Evolutionary conservation across 2,329 filamentous ascomycete genomes (phyloP).

Genomic region (Xylaria polymorpha): DNA sequence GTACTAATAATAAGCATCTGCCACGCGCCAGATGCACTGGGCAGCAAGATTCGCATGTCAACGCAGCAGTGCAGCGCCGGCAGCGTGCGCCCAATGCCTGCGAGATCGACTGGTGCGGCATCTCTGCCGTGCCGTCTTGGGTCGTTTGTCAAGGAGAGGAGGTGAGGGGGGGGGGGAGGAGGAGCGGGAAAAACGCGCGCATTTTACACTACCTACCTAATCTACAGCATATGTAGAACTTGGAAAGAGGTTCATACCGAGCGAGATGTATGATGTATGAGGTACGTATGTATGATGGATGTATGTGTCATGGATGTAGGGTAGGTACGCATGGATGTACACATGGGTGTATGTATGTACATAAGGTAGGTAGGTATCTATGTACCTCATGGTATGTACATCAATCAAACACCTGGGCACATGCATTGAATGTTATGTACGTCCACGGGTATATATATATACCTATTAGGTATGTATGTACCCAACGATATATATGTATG

Average conservation of each 20-base stretch:
- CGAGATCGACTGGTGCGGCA: slow-evolving; percentile 32
- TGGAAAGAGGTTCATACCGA: not conserved
- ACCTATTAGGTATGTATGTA: too few species aligned
- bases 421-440: too few species aligned
- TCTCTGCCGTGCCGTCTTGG: slow-evolving; percentile 29
- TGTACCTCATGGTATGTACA: too few species aligned
- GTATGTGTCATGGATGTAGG: too few species aligned
- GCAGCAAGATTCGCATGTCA: slow-evolving; percentile 31
- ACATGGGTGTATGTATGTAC: too few species aligned
- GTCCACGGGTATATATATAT: too few species aligned
- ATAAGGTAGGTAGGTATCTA: too few species aligned
- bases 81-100: slow-evolving; percentile 13
- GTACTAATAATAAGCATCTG: slow-evolving; percentile 34
- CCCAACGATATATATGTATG: too few species aligned
- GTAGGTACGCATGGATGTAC: too few species aligned
- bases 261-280: too few species aligned
- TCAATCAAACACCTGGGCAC: too few species aligned
- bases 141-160: not conserved
- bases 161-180: too few species aligned
- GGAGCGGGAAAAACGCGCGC: not conserved
- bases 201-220: not conserved
- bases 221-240: not conserved
- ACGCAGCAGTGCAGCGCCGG: slow-evolving; percentile 11
- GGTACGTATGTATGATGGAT: not conserved
- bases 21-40: slow-evolving; percentile 28